Percentiles rank a stretch among this genome's conserved stretches.
These are phyloP conservation scores for Musa beccarii DNA, from an alignment of 176 grass and related monocot species.

Conservation along the genomic window DNA sequence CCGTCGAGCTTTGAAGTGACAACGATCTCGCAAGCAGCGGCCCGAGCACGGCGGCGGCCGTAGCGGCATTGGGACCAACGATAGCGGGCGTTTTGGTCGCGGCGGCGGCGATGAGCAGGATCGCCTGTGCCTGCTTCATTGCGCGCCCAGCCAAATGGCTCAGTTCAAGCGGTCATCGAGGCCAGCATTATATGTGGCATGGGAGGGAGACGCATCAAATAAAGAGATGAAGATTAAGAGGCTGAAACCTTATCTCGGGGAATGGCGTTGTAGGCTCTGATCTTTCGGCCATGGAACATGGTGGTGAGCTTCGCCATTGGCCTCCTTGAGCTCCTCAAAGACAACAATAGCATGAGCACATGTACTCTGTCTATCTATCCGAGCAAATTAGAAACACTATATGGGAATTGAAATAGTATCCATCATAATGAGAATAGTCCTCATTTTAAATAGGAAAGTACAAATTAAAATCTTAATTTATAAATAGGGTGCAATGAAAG, in stretches of 20 bases:
- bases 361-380: too few species aligned
- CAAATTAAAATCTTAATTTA: too few species aligned
- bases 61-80: background rate
- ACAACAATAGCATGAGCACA: too few species aligned
- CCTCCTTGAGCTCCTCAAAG: too few species aligned
- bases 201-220: background rate
- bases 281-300: constrained; percentile 43
- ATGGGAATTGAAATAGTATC: too few species aligned
- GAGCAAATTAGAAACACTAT: too few species aligned
- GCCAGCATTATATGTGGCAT: background rate
- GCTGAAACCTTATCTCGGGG: constrained; percentile 55
- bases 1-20: constrained; percentile 30
- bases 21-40: constrained; percentile 49
- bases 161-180: background rate
- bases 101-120: constrained; percentile 77
- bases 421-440: too few species aligned
- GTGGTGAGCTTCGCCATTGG: too few species aligned
- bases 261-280: constrained; percentile 72
- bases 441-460: too few species aligned
- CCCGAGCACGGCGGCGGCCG: constrained; percentile 18
- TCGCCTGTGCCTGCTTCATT: constrained; percentile 58
- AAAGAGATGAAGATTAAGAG: background rate
- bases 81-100: constrained; percentile 6
- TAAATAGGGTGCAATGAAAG: too few species aligned
- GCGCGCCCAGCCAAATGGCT: background rate